Evolutionary conservation across 2,329 filamentous ascomycete genomes (phyloP), one percentile per base, ranked within the genome.

Genomic region (Monosporascus sp.): DNA sequence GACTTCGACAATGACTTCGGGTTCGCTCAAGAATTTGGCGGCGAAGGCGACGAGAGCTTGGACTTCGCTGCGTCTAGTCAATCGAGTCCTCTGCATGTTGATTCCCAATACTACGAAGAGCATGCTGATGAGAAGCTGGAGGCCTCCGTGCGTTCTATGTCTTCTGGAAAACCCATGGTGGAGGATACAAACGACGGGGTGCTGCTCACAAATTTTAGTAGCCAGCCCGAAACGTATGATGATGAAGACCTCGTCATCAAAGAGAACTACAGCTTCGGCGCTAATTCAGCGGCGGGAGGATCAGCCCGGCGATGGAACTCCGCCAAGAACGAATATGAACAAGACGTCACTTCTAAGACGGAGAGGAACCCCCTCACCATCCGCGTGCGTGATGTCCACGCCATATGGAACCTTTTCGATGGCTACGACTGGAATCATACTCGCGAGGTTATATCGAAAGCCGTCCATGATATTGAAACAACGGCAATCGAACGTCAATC

Each of bases 361-460:
- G 77, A 78, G 39, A 78, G 77, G 50, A 89, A 87, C 57, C 90
- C 93, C 6, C 72, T 99, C 15, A 86, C 85, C 58, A 77, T 97
- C 3, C 84, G 85, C 5, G 80, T 97, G 17, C 86, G 89, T 25
- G 90, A 97, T 65, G 86, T 96, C 6, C 90, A 97, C 67, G 76
- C 97, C 50, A 97, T 97, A 55, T 99, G 94, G 94, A 96, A 99
- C 65, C 76, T 99, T 1, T 97, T 94, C 69, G 94, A 99, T 74
- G 94, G 94, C 1, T 99, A 96, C 67, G 95, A 99, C 70, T 99
- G 95, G 95, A 82, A 86, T 61, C 81, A 83, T 44, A 99, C 95
- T 1, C 82, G 93, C 44, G 88, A 94, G 57, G 83, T 87, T 4
- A 96, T 99, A 53, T 85, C 86, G 22, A 89, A 93, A 65, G 91